Base-by-base conservation (phyloP, 2,329 filamentous ascomycete genomes). In the Sclerotinia nivalis region DNA sequence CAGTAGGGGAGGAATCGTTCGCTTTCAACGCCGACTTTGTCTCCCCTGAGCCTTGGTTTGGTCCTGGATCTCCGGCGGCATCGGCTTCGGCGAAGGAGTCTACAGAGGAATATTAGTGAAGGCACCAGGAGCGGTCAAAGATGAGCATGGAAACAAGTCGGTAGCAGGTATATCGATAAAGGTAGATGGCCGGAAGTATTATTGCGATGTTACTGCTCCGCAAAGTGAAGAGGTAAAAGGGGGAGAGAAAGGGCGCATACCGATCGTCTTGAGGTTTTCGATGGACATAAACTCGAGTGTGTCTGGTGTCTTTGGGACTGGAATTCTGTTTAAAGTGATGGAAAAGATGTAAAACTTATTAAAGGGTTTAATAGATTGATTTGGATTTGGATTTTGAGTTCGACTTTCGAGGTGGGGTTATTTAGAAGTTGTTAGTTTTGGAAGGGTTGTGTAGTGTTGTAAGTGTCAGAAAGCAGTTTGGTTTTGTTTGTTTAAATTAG, bases 241-340 rank as follows among this genome's bases (percentile, higher is more conserved):
- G 55, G 43, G 37, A 54, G 28, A 18, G 49, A 52, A 52, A 58
- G 49, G 56, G 60, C 66, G 73, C 92, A 81, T 85, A 96, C 92
- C 92, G 90, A 93, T 93, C 87, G 91, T 90, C 89, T 96, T 96
- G 85, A 96, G 91, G 89, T 96, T 96, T 93, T 96, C 92, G 92
- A 96, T 96, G 89, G 93, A 96, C 93, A 96, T 96, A 94, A 93
- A 94, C 91, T 91, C 90, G 89, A 86, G 86, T 88, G 89, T 89
- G 87, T 80, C 83, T 85, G 86, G 79, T 80, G 81, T 70, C 65
- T 71, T 73, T 75, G 72, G 75, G 75, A 64, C 58, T 64, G 40
- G 31, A 28, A 69, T 69, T 47, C 67, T 69, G 25, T 69, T 47
- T 40, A 68, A 52, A 37, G 34, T 64, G 61, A 64, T 64, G 47